These are phyloP conservation scores for Suillus luteus DNA, from an alignment of 768 basidiomycete species.

Conservation along the genomic window DNA sequence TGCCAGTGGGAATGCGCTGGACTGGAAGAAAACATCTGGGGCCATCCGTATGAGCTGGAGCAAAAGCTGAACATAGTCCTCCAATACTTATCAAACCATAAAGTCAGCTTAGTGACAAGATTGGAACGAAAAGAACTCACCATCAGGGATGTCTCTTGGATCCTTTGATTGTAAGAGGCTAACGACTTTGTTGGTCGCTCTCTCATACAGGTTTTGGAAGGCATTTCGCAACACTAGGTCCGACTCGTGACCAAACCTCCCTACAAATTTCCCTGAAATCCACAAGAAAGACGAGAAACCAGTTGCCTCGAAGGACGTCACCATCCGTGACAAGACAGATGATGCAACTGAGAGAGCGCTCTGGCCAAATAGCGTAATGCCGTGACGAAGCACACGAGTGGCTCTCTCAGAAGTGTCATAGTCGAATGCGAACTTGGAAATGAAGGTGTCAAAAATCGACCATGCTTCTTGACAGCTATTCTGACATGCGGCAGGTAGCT, in stretches of 20 bases:
- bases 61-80: conserved; percentile 89
- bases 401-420: conserved; percentile 80
- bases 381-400: conserved; percentile 83
- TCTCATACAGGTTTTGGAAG: conserved; percentile 70
- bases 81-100: conserved; percentile 64
- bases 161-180: conserved; percentile 65
- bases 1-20: conserved; percentile 73
- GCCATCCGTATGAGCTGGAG: conserved; percentile 63
- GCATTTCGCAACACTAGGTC: conserved; percentile 55
- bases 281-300: conserved; percentile 89
- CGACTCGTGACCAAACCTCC: conserved; percentile 70
- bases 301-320: conserved; percentile 73
- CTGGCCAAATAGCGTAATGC: conserved; percentile 76
- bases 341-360: conserved; percentile 68
- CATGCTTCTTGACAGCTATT: conserved; percentile 81
- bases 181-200: conserved; percentile 71
- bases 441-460: conserved; percentile 77
- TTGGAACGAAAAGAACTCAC: conserved; percentile 48
- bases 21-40: conserved; percentile 80
- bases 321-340: conserved; percentile 74
- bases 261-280: conserved; percentile 89
- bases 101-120: conserved; percentile 10
- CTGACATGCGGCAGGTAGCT: conserved; percentile 78
- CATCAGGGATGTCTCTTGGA: conserved; percentile 82
- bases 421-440: conserved; percentile 75